These are phyloP conservation scores for Spirogloea muscicola DNA, from an alignment of 139 green algal genomes.

Conservation along the genomic window DNA sequence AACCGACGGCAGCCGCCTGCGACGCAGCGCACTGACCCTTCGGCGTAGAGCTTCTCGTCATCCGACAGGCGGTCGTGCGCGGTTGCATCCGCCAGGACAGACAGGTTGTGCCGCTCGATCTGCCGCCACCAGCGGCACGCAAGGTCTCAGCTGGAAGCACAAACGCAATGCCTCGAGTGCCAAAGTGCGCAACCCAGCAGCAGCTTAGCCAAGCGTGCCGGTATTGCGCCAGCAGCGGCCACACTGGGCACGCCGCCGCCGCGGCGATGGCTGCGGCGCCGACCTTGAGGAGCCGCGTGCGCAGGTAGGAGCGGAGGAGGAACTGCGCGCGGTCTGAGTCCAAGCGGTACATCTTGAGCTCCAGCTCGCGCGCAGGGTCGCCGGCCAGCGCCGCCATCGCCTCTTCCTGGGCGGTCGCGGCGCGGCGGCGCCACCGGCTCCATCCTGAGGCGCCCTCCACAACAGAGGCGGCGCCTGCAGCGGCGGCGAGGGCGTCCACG, in stretches of 20 bases:
- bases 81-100: not conserved
- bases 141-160: not conserved
- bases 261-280: too few relatives aligned
- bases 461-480: too few relatives aligned
- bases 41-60: constrained; percentile 14
- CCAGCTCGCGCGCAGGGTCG: constrained; percentile 10
- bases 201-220: not conserved
- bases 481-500: not conserved
- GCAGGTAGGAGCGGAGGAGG: constrained; percentile 14
- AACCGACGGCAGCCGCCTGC: too few relatives aligned
- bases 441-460: too few relatives aligned
- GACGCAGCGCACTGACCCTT: not conserved
- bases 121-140: not conserved
- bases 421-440: too few relatives aligned
- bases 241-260: too few relatives aligned
- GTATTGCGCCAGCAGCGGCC: not conserved
- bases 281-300: constrained; percentile 14
- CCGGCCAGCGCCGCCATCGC: constrained; percentile 5
- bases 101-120: not conserved
- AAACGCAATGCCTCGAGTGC: not conserved
- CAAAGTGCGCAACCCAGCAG: not conserved
- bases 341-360: constrained; percentile 29
- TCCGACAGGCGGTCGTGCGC: constrained; percentile 3
- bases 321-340: constrained; percentile 24
- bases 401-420: constrained; percentile 5